phyloP scores from a whole-genome alignment of 1,284 basidiomycete genomes.

The Ganoderma sp. region DNA sequence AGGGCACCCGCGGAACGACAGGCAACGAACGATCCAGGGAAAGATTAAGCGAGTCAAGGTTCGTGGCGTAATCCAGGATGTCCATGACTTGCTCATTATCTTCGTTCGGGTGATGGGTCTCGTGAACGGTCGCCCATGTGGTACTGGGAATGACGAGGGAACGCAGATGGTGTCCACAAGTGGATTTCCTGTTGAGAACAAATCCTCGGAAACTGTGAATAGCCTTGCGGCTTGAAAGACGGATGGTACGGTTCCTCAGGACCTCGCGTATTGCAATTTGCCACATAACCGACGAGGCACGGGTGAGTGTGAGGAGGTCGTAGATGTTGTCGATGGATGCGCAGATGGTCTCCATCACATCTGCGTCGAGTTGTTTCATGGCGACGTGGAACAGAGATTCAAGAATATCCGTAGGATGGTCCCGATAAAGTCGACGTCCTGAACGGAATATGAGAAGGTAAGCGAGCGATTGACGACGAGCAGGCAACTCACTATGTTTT shows the following conservation, averaged over 20 bases:
- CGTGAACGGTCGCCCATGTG: background rate
- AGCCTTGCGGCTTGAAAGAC: background rate
- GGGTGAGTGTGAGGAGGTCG: background rate
- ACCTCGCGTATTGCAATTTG: background rate
- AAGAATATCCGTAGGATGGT: too few relatives aligned
- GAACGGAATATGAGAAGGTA: too few relatives aligned
- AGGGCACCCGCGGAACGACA: background rate
- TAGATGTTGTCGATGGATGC: background rate
- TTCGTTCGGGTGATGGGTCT: background rate
- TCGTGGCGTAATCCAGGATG: background rate
- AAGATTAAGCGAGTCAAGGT: background rate
- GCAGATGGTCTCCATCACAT: background rate
- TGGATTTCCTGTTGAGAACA: background rate
- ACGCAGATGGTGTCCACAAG: background rate
- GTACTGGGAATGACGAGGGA: background rate
- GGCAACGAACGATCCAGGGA: background rate
- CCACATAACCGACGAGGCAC: background rate
- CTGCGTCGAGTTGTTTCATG: background rate
- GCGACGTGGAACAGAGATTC: too few relatives aligned
- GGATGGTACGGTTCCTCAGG: background rate
- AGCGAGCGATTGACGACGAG: too few relatives aligned
- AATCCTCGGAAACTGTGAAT: background rate
- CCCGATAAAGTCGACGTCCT: too few relatives aligned
- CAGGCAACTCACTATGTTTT: too few relatives aligned
- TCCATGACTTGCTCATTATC: background rate